Evolutionary conservation across 2,329 filamentous ascomycete species (phyloP).

Genomic region (Colletotrichum phormii): DNA sequence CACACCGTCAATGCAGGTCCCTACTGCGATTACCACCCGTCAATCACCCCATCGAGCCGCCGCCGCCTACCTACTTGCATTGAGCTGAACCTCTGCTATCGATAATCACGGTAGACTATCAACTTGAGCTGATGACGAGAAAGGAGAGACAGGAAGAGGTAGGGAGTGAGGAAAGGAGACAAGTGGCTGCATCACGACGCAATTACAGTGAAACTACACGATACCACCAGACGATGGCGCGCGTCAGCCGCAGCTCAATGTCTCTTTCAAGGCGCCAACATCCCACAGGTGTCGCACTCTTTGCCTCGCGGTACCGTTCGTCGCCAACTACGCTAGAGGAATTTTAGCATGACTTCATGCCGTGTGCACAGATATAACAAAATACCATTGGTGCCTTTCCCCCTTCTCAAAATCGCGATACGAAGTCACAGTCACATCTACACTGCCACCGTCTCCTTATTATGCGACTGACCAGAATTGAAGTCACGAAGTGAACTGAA

Average conservation of each 20-base stretch:
- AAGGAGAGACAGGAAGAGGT: background rate
- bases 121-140: background rate
- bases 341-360: background rate
- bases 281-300: background rate
- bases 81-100: background rate
- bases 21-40: background rate
- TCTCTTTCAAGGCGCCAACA: background rate
- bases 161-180: background rate
- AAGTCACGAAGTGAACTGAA: background rate
- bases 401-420: background rate
- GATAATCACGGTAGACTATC: background rate
- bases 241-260: background rate
- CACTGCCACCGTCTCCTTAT: background rate
- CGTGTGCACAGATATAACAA: background rate
- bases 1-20: background rate
- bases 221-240: background rate
- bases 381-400: background rate
- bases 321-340: background rate
- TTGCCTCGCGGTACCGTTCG: background rate
- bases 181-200: background rate
- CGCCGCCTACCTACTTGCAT: background rate
- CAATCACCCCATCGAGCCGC: background rate
- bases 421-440: background rate
- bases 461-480: too few relatives aligned
- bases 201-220: slow-evolving; percentile 2